phyloP scores from a whole-genome alignment of 345 rosid genomes.

The Turnera subulata region DNA sequence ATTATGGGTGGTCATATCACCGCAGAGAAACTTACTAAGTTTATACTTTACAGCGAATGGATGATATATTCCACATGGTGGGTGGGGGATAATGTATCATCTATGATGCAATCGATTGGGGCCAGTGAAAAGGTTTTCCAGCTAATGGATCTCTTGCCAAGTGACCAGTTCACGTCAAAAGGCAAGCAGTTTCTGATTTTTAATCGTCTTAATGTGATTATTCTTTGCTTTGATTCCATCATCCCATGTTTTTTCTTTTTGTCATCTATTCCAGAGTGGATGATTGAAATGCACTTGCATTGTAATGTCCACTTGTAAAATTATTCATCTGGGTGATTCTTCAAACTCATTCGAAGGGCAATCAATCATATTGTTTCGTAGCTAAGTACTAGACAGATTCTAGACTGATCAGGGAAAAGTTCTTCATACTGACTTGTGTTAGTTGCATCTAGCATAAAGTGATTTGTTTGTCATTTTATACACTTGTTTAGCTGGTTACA shows the following conservation, averaged over 20 bases:
- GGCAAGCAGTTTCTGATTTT: slow-evolving; percentile 44
- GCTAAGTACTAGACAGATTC: no score
- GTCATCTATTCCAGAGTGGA: slow-evolving; percentile 1
- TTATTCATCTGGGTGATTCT: neutral
- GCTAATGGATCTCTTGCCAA: slow-evolving; percentile 87
- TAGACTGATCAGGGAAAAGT: no score
- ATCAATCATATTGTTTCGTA: neutral
- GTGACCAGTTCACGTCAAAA: slow-evolving; percentile 70
- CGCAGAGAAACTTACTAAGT: slow-evolving; percentile 92
- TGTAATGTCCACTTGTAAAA: neutral
- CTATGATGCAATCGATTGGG: slow-evolving; percentile 94
- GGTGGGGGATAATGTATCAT: slow-evolving; percentile 90
- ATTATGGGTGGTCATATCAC: slow-evolving; percentile 83
- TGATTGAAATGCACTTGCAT: slow-evolving; percentile 9
- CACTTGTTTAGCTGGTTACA: no score
- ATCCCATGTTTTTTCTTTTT: neutral
- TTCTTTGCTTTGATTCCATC: slow-evolving; percentile 3
- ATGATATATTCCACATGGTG: slow-evolving; percentile 95
- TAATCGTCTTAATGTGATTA: slow-evolving; percentile 1
- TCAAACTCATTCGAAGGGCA: neutral
- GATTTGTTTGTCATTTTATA: no score
- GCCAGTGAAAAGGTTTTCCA: slow-evolving; percentile 99
- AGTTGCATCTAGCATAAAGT: no score
- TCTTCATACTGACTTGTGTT: no score
- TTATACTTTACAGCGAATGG: slow-evolving; percentile 94